Percentiles rank a stretch among this genome's conserved stretches.
Evolutionary conservation across 129 eudicot species (phyloP).

Genomic region (Pseudognaphalium luteoalbum): DNA sequence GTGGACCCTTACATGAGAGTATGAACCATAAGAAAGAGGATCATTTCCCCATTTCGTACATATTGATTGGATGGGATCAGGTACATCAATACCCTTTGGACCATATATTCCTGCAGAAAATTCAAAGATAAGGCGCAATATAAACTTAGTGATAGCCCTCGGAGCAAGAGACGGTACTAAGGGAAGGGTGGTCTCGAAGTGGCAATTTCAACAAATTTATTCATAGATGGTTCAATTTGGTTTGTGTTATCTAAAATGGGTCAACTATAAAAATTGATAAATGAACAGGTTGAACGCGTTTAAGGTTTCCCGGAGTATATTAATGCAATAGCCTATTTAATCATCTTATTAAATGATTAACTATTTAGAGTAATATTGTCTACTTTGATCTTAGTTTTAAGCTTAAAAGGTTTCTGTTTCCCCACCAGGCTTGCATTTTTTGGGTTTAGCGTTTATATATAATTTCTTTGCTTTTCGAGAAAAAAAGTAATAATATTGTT

Average conservation of each 20-base stretch:
- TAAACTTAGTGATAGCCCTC: background rate
- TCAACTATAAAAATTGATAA: background rate
- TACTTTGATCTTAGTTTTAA: too few relatives aligned
- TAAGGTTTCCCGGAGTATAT: background rate
- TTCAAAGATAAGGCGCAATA: conserved; percentile 4
- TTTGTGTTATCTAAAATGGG: background rate
- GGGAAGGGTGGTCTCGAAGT: background rate
- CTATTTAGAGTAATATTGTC: background rate
- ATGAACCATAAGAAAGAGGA: conserved; percentile 82
- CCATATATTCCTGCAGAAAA: conserved; percentile 70
- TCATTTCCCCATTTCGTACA: conserved; percentile 95
- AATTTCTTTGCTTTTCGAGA: too few relatives aligned
- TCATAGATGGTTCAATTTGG: background rate
- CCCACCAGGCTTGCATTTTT: too few relatives aligned
- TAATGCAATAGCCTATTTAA: background rate
- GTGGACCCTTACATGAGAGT: conserved; percentile 79
- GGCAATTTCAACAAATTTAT: background rate
- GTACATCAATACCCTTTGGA: conserved; percentile 79
- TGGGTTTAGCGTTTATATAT: too few relatives aligned
- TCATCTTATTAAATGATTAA: background rate
- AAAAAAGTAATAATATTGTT: too few relatives aligned
- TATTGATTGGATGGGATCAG: conserved; percentile 78
- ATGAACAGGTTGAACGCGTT: background rate
- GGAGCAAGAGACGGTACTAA: background rate
- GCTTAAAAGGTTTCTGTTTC: too few relatives aligned